phyloP scores from a whole-genome alignment of 2,329 filamentous ascomycete genomes.

The Penicillium sp. region DNA sequence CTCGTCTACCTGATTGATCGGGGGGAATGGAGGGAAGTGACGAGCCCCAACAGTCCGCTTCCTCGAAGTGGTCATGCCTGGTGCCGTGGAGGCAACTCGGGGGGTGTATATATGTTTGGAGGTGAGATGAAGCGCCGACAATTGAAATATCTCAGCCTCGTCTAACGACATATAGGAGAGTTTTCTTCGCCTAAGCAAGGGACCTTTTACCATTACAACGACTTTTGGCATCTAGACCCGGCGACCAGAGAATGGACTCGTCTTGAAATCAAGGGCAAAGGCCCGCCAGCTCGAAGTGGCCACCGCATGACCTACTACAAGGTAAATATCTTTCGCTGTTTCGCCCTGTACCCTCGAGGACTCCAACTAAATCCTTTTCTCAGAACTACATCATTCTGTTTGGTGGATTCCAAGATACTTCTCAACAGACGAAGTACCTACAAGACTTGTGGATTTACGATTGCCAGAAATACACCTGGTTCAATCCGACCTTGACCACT shows the following conservation, averaged over 20 bases:
- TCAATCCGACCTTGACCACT: slow-evolving; percentile 68
- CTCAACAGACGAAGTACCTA: slow-evolving; percentile 89
- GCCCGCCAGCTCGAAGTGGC: slow-evolving; percentile 81
- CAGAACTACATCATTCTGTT: slow-evolving; percentile 92
- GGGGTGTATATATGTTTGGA: slow-evolving; percentile 86
- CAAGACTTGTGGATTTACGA: slow-evolving; percentile 96
- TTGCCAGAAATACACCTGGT: slow-evolving; percentile 81
- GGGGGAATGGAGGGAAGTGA: slow-evolving; percentile 88
- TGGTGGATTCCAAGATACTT: slow-evolving; percentile 95
- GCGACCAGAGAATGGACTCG: slow-evolving; percentile 84
- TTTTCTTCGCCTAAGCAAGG: slow-evolving; percentile 96
- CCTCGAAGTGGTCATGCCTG: slow-evolving; percentile 92
- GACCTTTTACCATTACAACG: slow-evolving; percentile 98
- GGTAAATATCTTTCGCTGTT: slow-evolving; percentile 30
- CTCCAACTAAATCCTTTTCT: too few relatives aligned
- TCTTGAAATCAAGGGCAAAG: slow-evolving; percentile 69
- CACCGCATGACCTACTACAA: slow-evolving; percentile 97
- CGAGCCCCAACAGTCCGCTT: slow-evolving; percentile 84
- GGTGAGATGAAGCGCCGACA: slow-evolving; percentile 41
- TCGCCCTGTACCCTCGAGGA: too few relatives aligned
- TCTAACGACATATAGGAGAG: slow-evolving; percentile 55
- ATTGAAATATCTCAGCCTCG: not conserved
- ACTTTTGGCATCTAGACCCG: slow-evolving; percentile 93
- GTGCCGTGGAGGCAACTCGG: slow-evolving; percentile 82
- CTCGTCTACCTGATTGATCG: slow-evolving; percentile 72